Evolutionary conservation across 2,329 filamentous ascomycete genomes (phyloP).

Genomic region (Aaosphaeria arxii): DNA sequence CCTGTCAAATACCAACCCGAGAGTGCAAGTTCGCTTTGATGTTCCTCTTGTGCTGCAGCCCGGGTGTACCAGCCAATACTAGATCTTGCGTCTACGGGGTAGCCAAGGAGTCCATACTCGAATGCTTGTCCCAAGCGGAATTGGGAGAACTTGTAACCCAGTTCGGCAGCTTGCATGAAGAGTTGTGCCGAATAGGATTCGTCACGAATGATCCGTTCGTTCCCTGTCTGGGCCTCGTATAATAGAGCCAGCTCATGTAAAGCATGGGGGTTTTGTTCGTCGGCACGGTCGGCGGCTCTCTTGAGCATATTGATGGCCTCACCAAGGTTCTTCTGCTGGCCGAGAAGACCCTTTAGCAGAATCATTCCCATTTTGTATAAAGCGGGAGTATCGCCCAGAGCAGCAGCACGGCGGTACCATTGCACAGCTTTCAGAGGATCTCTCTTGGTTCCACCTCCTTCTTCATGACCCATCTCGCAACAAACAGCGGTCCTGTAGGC

Average conservation of each 20-base stretch:
- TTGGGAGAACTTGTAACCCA: constrained; percentile 95
- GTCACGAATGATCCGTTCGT: constrained; percentile 68
- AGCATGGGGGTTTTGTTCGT: constrained; percentile 88
- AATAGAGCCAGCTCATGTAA: constrained; percentile 78
- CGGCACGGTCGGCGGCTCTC: constrained; percentile 82
- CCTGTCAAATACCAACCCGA: constrained; percentile 85
- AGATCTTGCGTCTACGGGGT: constrained; percentile 74
- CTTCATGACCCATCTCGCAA: constrained; percentile 92
- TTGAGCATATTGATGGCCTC: constrained; percentile 93
- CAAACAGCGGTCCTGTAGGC: constrained; percentile 96
- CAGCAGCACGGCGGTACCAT: constrained; percentile 94
- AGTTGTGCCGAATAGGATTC: constrained; percentile 77
- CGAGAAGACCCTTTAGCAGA: constrained; percentile 86
- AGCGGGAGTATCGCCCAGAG: constrained; percentile 83
- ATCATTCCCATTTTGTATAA: constrained; percentile 99
- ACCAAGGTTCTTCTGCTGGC: constrained; percentile 74
- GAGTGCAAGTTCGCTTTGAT: constrained; percentile 72
- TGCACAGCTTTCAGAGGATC: constrained; percentile 94
- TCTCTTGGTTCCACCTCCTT: constrained; percentile 86
- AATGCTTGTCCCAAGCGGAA: constrained; percentile 84
- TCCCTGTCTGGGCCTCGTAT: constrained; percentile 64
- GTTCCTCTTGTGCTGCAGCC: constrained; percentile 88
- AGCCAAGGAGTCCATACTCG: constrained; percentile 84
- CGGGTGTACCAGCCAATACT: constrained; percentile 94
- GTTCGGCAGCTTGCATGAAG: constrained; percentile 78